A percentile compares a stretch with the other conserved stretches of the same genome.
phyloP scores from a whole-genome alignment of 805 yeast genomes.

The Starmerella vaccinii region DNA sequence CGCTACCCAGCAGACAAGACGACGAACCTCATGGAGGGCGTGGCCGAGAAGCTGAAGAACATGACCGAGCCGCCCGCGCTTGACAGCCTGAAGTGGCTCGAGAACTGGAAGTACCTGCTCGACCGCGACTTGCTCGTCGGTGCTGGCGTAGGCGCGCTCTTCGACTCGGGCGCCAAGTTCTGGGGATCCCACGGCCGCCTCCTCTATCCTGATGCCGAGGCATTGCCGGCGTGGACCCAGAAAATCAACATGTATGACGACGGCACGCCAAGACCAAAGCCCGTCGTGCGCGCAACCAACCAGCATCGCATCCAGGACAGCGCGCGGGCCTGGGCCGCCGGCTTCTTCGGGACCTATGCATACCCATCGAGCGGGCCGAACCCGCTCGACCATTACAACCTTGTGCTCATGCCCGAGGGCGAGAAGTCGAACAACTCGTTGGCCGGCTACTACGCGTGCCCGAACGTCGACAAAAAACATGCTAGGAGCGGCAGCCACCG shows the following conservation, averaged over 20 bases:
- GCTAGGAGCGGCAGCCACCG: conserved; percentile 26
- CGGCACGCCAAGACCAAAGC: conserved; percentile 30
- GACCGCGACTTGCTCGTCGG: conserved; percentile 32
- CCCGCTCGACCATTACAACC: conserved; percentile 28
- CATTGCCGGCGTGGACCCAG: conserved; percentile 26
- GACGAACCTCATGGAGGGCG: conserved; percentile 32
- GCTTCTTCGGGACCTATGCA: conserved; percentile 34
- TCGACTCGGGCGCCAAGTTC: conserved; percentile 32
- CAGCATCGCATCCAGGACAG: conserved; percentile 35
- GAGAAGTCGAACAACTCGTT: conserved; percentile 32
- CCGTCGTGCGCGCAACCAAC: conserved; percentile 33
- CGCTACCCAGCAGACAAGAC: conserved; percentile 51
- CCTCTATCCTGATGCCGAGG: conserved; percentile 28
- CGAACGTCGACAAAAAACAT: conserved; percentile 28
- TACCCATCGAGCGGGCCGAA: conserved; percentile 28
- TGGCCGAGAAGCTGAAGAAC: conserved; percentile 30
- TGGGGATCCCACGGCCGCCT: conserved; percentile 36
- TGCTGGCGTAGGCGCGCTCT: conserved; percentile 34
- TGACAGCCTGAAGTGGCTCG: conserved; percentile 29
- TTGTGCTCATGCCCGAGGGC: conserved; percentile 30
- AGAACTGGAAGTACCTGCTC: conserved; percentile 30
- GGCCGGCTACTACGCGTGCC: conserved; percentile 34
- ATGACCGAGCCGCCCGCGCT: conserved; percentile 26
- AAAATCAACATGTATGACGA: conserved; percentile 28
- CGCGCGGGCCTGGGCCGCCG: conserved; percentile 38